Base-by-base conservation (phyloP, 495 filamentous ascomycete species). In the Hypoxylon intermedium region DNA sequence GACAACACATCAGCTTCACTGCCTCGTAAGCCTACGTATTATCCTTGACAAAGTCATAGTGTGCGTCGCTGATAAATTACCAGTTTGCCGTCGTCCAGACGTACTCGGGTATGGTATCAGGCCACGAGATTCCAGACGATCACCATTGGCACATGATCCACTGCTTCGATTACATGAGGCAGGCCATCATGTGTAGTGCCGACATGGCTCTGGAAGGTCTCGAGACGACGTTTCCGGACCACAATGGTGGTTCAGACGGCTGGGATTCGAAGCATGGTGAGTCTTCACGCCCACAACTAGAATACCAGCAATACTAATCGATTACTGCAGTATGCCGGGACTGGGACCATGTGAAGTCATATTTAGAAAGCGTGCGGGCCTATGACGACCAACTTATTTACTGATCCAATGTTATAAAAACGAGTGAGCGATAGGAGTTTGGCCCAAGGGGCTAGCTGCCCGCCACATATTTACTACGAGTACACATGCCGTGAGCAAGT, bases 121-220 rank as follows among this genome's bases (percentile, higher is more conserved):
- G 72, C 42, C 65, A 68, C 30, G 46, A 70, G 15, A 60, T 79
- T 24, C 76, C 76, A 36, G 73, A 75, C 18, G 77, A 79, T 53
- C 75, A 78, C 64, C 76, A 79, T 51, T 78, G 77, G 77, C 77
- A 80, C 51, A 78, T 79, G 74, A 75, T 76, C 20, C 77, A 80
- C 64, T 80, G 77, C 67, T 78, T 80, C 53, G 76, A 79, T 54
- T 79, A 79, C 49, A 74, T 80, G 73, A 67, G 77, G 9, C 62
- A 69, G 46, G 74, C 77, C 13, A 78, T 80, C 41, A 72, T 79
- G 72, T 80, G 77, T 44, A 72, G 67, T 19, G 72, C 75, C 18
- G 77, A 79, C 56, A 75, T 76, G 64, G 71, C 71, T 6, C 52
- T 79, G 7, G 77, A 80, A 59, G 73, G 73, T 1, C 67, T 70